These are phyloP conservation scores for Annulohypoxylon truncatum DNA, from an alignment of 2,329 filamentous ascomycete genomes.

Conservation along the genomic window DNA sequence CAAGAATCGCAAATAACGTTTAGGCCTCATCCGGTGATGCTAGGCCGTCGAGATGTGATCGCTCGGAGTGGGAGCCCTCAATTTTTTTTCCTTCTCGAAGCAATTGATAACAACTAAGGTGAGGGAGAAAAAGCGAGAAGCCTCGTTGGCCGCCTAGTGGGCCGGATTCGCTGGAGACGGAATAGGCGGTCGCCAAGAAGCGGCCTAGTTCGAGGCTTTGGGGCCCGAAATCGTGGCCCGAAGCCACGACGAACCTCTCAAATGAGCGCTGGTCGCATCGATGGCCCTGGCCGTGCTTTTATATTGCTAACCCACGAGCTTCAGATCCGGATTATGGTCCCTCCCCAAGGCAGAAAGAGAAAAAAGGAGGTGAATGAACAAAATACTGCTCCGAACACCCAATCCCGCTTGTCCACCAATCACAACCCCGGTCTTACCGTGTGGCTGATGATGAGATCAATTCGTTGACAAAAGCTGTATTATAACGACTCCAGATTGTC, in stretches of 20 bases:
- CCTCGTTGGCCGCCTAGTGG: conserved; percentile 44
- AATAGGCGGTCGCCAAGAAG: conserved; percentile 44
- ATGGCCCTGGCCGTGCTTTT: conserved; percentile 45
- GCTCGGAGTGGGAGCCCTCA: conserved; percentile 42
- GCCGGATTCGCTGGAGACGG: conserved; percentile 28
- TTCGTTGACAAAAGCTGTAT: conserved; percentile 3
- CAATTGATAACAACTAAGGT: conserved; percentile 29
- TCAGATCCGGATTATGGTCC: conserved; percentile 20
- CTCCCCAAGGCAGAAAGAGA: conserved; percentile 42
- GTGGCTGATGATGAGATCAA: conserved; percentile 38
- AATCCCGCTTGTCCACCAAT: conserved; percentile 46
- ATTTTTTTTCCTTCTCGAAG: conserved; percentile 38
- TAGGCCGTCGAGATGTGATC: neutral
- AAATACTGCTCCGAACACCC: conserved; percentile 39
- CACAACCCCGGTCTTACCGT: conserved; percentile 30
- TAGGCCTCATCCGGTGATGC: conserved; percentile 10
- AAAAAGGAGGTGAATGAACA: conserved; percentile 18
- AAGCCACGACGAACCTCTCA: conserved; percentile 34
- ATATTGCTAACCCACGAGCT: conserved; percentile 43
- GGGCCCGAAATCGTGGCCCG: conserved; percentile 46
- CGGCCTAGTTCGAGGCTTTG: conserved; percentile 47
- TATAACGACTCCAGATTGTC: conserved; percentile 17
- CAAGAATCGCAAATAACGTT: conserved; percentile 26
- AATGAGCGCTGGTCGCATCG: conserved; percentile 40
- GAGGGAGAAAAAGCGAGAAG: conserved; percentile 38